Evolutionary conservation across 345 rosid genomes (phyloP), one percentile per base, ranked within the genome.

Genomic region (Erodium maritimum): DNA sequence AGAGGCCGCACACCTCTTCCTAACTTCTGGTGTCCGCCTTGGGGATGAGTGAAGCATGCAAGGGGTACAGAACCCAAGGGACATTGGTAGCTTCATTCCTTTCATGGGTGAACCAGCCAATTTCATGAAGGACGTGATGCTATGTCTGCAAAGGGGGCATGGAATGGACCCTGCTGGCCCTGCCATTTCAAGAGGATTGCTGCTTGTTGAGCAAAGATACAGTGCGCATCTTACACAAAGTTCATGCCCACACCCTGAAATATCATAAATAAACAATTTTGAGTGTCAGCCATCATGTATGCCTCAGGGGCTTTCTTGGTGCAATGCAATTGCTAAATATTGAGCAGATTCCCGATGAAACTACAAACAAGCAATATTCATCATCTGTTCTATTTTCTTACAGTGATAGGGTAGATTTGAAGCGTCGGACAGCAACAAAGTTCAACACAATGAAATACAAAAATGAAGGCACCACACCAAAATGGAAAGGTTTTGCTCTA

Each of bases 111-210:
- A 93, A 61, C 91, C 82, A 0, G 91, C 83, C 52, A 87, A 65
- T 62, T 84, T 85, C 46, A 61, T 59, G 11, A 93, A 93, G 20
- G 91, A 82, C 8, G 81, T 81, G 59, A 89, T 87, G 52, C 90
- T 90, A 11, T 83, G 87, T 72, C 99, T 85, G 64, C 99, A 94
- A 33, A 94, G 95, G 22, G 99, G 97, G 65, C 99, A 94, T 5
- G 99, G 97, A 52, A 94, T 83, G 51, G 96, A 83, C 10, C 99
- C 99, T 1, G 87, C 82, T 2, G 84, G 97, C 24, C 73, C 86
- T 6, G 69, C 72, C 59, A 72, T 64, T 54, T 85, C 91, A 0
- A 90, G 79, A 45, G 96, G 77, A 19, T 75, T 70, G 70, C 74
- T 82, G 80, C 91, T 82, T 5, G 95, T 74, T 37, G 97, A 89